These are phyloP conservation scores for Tremella yokohamensis DNA, from an alignment of 768 basidiomycete genomes.

Conservation along the genomic window DNA sequence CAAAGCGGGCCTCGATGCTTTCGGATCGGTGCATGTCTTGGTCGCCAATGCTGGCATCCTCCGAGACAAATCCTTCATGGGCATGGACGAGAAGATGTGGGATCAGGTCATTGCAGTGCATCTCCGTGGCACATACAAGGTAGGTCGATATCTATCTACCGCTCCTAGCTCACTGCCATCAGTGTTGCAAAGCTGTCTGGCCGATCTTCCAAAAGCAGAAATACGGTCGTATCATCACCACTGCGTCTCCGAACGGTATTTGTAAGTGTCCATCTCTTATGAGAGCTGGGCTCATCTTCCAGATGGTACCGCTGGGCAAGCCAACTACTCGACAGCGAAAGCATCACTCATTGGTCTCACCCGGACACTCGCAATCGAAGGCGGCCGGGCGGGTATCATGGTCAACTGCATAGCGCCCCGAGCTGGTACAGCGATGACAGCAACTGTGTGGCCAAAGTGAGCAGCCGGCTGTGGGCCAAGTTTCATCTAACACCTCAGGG, in stretches of 20 bases:
- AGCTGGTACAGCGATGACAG: conserved; percentile 88
- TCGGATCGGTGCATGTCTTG: conserved; percentile 81
- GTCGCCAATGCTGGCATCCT: conserved; percentile 91
- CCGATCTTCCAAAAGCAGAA: conserved; percentile 94
- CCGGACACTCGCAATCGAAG: conserved; percentile 85
- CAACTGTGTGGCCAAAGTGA: conserved; percentile 64
- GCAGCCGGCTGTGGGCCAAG: conserved; percentile 21
- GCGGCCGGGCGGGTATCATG: conserved; percentile 82
- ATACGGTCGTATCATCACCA: conserved; percentile 91
- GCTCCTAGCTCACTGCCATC: conserved; percentile 7
- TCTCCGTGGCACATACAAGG: conserved; percentile 85
- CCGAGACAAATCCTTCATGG: conserved; percentile 84
- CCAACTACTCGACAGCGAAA: conserved; percentile 92
- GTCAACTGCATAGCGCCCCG: conserved; percentile 83
- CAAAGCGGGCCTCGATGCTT: conserved; percentile 77
- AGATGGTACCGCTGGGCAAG: conserved; percentile 96
- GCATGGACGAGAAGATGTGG: conserved; percentile 91
- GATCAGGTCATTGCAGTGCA: conserved; percentile 85
- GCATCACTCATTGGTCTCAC: conserved; percentile 86
- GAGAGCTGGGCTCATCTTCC: background rate
- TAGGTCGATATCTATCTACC: conserved; percentile 36
- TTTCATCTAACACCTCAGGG: conserved; percentile 21
- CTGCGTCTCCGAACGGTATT: conserved; percentile 86
- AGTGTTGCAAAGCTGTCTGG: conserved; percentile 95
- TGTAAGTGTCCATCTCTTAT: conserved; percentile 58